Evolutionary conservation across 257 asterid genomes (phyloP).

Genomic region (Eustoma russellianum): DNA sequence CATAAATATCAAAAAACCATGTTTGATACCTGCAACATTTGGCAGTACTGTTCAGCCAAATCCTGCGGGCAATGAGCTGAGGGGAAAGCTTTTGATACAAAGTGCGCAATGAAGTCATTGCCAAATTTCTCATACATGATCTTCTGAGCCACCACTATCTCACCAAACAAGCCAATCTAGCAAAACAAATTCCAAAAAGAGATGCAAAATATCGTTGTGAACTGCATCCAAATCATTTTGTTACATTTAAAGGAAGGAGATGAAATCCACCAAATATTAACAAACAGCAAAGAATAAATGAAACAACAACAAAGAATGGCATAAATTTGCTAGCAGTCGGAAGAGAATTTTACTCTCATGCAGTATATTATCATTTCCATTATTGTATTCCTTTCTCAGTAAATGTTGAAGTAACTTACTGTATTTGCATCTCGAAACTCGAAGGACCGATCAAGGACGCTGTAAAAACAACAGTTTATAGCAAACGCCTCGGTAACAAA

Average conservation of each 20-base stretch:
- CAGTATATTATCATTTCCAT: too few species aligned
- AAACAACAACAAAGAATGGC: too few species aligned
- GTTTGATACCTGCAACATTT: conserved; percentile 67
- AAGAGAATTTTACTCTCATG: too few species aligned
- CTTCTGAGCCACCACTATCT: conserved; percentile 79
- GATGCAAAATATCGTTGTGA: not conserved
- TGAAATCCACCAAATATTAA: too few species aligned
- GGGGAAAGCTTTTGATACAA: conserved; percentile 67
- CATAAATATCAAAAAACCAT: not conserved
- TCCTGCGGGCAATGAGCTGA: conserved; percentile 67
- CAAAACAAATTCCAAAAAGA: conserved; percentile 14
- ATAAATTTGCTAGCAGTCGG: too few species aligned
- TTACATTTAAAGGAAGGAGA: too few species aligned
- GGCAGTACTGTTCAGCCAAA: conserved; percentile 80
- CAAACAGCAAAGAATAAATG: too few species aligned
- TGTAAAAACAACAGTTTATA: conserved; percentile 74
- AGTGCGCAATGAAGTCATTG: conserved; percentile 57
- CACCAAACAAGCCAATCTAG: conserved; percentile 69
- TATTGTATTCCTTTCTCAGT: too few species aligned
- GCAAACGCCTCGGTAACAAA: conserved; percentile 75
- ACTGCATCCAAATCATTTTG: too few species aligned
- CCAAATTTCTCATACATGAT: conserved; percentile 90
- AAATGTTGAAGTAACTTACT: conserved; percentile 39
- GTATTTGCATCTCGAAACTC: conserved; percentile 87
- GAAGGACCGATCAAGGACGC: conserved; percentile 89